A percentile compares a stretch with the other conserved stretches of the same genome.
Evolutionary conservation across 345 rosid genomes (phyloP).

Genomic region (Geranium brycei): DNA sequence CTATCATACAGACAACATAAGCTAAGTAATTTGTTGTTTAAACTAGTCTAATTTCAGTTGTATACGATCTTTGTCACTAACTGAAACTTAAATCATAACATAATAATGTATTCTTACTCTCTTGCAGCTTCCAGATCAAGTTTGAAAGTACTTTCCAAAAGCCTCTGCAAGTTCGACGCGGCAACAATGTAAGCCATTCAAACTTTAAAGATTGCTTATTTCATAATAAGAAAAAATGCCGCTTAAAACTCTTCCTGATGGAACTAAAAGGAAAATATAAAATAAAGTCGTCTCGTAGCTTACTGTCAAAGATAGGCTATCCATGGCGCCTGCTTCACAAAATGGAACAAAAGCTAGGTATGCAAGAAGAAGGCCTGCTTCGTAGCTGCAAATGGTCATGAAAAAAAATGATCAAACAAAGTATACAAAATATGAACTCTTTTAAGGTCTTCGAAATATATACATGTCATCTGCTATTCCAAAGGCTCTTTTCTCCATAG

Average conservation of each 20-base stretch:
- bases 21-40: too few relatives aligned
- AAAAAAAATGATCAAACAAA: slow-evolving; percentile 1
- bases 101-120: slow-evolving; percentile 50
- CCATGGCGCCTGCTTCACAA: slow-evolving; percentile 72
- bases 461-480: slow-evolving; percentile 98
- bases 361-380: slow-evolving; percentile 88
- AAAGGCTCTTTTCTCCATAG: slow-evolving; percentile 70
- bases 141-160: slow-evolving; percentile 74
- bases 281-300: slow-evolving; percentile 3
- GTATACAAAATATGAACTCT: neutral
- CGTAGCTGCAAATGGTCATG: slow-evolving; percentile 35
- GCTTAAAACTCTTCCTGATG: too few relatives aligned
- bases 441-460: slow-evolving; percentile 7
- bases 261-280: neutral
- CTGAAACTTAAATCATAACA: neutral
- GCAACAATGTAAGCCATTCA: neutral
- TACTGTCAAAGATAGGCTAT: slow-evolving; percentile 83
- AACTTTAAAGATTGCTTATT: neutral
- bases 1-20: too few relatives aligned
- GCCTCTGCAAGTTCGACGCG: slow-evolving; percentile 51
- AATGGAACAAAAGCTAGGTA: slow-evolving; percentile 91
- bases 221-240: neutral
- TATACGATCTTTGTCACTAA: neutral
- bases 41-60: too few relatives aligned
- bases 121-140: slow-evolving; percentile 78